Conservation (phyloP, 192 early-diverging fungal genomes). For the Thamnidium elegans region DNA sequence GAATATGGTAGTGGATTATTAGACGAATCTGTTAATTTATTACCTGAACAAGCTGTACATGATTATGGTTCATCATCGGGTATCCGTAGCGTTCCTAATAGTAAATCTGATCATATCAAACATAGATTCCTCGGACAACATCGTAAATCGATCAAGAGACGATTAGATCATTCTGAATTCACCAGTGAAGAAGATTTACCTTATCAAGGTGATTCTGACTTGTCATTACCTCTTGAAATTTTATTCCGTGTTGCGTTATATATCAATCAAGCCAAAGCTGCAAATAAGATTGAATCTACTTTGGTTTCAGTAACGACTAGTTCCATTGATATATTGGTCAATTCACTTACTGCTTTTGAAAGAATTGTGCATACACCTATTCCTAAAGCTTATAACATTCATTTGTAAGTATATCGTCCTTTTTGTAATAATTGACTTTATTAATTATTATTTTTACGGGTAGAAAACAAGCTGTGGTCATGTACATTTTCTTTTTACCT, state of each 20-base stretch:
- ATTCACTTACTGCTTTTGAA: slow-evolving; percentile 63
- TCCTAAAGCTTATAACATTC: slow-evolving; percentile 66
- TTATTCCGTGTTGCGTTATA: slow-evolving; percentile 43
- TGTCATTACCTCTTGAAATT: slow-evolving; percentile 53
- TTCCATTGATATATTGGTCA: slow-evolving; percentile 50
- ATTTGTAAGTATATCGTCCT: slow-evolving; percentile 44
- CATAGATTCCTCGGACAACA: slow-evolving; percentile 2
- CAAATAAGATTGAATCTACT: slow-evolving; percentile 36
- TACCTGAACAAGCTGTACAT: background rate
- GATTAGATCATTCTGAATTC: slow-evolving; percentile 19
- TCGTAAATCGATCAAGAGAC: slow-evolving; percentile 1
- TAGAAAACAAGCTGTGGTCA: slow-evolving; percentile 60
- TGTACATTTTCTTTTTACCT: slow-evolving; percentile 60
- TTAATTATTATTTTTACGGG: background rate
- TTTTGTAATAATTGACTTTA: background rate
- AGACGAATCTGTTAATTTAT: background rate
- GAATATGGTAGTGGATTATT: background rate
- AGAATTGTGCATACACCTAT: slow-evolving; percentile 69
- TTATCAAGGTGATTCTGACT: slow-evolving; percentile 45
- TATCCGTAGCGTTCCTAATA: background rate
- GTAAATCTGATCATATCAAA: background rate
- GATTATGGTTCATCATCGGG: background rate
- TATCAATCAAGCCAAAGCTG: slow-evolving; percentile 38
- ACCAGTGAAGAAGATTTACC: slow-evolving; percentile 28
- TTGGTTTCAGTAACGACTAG: slow-evolving; percentile 36